Evolutionary conservation across 2,329 filamentous ascomycete species (phyloP), one percentile per base, ranked within the genome.

Genomic region (Aspergillus caelatus): DNA sequence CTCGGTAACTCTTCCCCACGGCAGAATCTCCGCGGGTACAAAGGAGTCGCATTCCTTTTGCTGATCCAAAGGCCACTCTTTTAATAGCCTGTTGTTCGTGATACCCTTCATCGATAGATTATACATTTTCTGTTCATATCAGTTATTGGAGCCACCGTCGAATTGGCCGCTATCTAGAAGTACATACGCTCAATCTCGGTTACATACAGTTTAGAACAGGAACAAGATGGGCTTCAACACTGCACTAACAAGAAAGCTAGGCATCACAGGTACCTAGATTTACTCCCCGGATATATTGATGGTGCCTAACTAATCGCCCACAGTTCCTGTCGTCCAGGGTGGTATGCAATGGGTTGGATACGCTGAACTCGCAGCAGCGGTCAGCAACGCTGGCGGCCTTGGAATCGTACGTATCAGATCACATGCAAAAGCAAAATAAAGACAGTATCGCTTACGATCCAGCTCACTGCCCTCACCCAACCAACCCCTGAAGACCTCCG

Each of bases 401-500:
- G 83, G 83, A 67, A 80, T 85, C 61, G 80, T 85, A 79, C 23
- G 76, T 74, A 39, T n/a, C 32, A 19, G 14, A 10, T 11, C 7
- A 34, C 19, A n/a, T 21, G 9, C 43, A 14, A 26, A 48, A 50
- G 36, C 48, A 34, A 34, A 39, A 46, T 30, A 7, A 28, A 30
- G 30, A 14, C 6, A 28, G 56, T 62, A 50, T 53, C 12, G 48
- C 26, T 55, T 32, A 67, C 56, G 2, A 21, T 57, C 26, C 61
- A 83, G 81, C 78, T 83, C 48, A 85, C 83, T 28, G 83, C 83
- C 14, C 81, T 98, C 74, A 98, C 96, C 60, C 96, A 96, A 86
- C 92, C 95, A 39, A 91, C 91, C 19, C 94, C 95, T 55, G 92
- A 93, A 78, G 93, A 92, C 76, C 89, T 99, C 62, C 93, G 94